These are phyloP conservation scores for Rhododendron mucronatum DNA, from an alignment of 148 eudicot species.

Conservation along the genomic window DNA sequence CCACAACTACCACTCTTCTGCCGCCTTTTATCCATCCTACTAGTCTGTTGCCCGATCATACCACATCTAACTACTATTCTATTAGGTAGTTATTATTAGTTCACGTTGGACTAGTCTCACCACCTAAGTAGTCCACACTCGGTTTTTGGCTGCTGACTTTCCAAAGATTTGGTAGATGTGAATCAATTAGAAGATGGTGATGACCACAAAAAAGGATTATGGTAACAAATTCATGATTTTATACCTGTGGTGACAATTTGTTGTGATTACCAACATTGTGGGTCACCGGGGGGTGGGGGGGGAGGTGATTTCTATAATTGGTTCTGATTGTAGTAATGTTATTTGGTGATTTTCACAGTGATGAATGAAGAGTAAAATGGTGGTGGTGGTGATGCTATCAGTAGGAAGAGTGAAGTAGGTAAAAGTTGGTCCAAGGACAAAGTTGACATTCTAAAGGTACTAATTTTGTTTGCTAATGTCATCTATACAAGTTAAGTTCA, in stretches of 20 bases:
- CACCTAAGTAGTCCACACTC: background rate
- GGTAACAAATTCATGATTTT: background rate
- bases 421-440: background rate
- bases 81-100: background rate
- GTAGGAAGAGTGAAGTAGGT: background rate
- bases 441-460: background rate
- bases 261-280: too few species aligned
- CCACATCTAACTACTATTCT: background rate
- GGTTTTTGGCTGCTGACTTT: background rate
- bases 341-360: background rate
- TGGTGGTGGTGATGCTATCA: background rate
- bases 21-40: background rate
- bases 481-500: too few species aligned
- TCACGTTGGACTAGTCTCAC: background rate
- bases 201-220: background rate
- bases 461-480: too few species aligned
- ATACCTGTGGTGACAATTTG: background rate
- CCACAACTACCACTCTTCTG: background rate
- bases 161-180: background rate
- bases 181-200: background rate
- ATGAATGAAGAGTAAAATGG: background rate
- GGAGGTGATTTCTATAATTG: background rate
- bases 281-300: background rate
- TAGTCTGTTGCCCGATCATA: background rate
- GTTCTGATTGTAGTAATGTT: too few species aligned